Base-by-base conservation (phyloP, 352 stramenopile genomes). In the Globisporangium paroecandrum region DNA sequence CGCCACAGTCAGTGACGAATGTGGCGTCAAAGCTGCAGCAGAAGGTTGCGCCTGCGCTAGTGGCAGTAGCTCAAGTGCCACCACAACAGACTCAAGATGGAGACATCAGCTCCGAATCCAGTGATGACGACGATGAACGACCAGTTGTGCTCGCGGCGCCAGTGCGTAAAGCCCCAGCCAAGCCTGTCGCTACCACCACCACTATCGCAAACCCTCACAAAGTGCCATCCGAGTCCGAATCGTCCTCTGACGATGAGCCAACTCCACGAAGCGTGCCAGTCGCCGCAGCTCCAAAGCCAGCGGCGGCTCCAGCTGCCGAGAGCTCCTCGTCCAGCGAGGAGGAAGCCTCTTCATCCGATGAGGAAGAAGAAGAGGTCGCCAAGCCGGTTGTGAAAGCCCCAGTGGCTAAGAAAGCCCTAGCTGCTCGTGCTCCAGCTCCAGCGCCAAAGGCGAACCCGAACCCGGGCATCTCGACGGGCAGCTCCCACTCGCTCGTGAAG, bases 401-500 rank as follows among this genome's bases (percentile, higher is more conserved):
- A 10, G 59, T 65, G 24, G 27, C 27, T 1, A 58, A 64, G 27
- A 60, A 61, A 10, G 57, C 68, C 25, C 64, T 59, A 49, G 61
- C 25, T 58, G 60, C 67, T 55, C 49, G 72, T 5, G n/a, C 54
- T 0, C 46, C 59, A 20, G 60, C 66, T 57, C 43, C 72, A 3
- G n/a, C 49, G 0, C 46, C 60, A n/a, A 63, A 51, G 6, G 57
- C 59, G 20, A 77, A 66, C 41, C 54, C 49, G n/a, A 25, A 46
- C 55, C 66, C 68, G 7, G 77, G 79, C 32, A 93, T 91, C 62
- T 93, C 85, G 10, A 66, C 71, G 0, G 79, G 76, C 62, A 93
- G 79, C 55, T 83, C 79, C 12, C 88, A 95, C 69, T 89, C 86
- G 49, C 69, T 95, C n/a, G 88, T 95, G 27, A 90, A 91, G 75